These are phyloP conservation scores for Auricularia auricula-judae DNA, from an alignment of 768 basidiomycete species.

Conservation along the genomic window DNA sequence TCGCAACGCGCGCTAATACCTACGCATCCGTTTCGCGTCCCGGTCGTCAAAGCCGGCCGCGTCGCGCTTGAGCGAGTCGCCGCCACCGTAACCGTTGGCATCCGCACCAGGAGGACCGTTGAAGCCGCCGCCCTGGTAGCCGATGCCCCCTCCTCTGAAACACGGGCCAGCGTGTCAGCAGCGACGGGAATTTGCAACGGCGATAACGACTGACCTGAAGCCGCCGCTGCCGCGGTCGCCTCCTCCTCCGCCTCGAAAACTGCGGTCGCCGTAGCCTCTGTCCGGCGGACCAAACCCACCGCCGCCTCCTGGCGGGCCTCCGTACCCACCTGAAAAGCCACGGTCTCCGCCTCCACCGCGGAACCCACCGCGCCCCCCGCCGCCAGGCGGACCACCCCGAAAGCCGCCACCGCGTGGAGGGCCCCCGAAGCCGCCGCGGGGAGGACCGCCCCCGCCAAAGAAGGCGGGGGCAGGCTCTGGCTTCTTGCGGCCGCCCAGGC, in stretches of 20 bases:
- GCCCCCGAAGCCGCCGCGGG: conserved; percentile 35
- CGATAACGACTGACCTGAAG: conserved; percentile 32
- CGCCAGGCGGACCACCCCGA: conserved; percentile 24
- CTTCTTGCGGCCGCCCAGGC: conserved; percentile 73
- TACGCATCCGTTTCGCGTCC: conserved; percentile 66
- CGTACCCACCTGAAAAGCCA: conserved; percentile 15
- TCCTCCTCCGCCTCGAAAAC: conserved; percentile 5
- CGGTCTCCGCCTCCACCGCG: conserved; percentile 16
- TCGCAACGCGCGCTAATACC: conserved; percentile 37
- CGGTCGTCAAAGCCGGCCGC: conserved; percentile 75
- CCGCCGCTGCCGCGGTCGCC: conserved; percentile 34
- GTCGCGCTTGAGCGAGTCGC: conserved; percentile 53
- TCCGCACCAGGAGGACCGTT: conserved; percentile 46
- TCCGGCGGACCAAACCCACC: conserved; percentile 9
- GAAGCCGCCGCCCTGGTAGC: conserved; percentile 52
- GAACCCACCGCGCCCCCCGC: conserved; percentile 20
- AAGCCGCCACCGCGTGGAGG: conserved; percentile 28
- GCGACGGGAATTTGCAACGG: conserved; percentile 5
- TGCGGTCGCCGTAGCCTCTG: conserved; percentile 14
- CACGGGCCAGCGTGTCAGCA: conserved; percentile 6
- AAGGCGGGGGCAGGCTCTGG: not conserved
- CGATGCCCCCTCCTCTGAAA: conserved; percentile 55
- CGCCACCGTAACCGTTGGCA: conserved; percentile 43
- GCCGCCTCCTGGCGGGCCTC: conserved; percentile 9
- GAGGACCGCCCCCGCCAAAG: conserved; percentile 30